These are phyloP conservation scores for Claviceps digitariae DNA, from an alignment of 2,329 filamentous ascomycete species.

Conservation along the genomic window DNA sequence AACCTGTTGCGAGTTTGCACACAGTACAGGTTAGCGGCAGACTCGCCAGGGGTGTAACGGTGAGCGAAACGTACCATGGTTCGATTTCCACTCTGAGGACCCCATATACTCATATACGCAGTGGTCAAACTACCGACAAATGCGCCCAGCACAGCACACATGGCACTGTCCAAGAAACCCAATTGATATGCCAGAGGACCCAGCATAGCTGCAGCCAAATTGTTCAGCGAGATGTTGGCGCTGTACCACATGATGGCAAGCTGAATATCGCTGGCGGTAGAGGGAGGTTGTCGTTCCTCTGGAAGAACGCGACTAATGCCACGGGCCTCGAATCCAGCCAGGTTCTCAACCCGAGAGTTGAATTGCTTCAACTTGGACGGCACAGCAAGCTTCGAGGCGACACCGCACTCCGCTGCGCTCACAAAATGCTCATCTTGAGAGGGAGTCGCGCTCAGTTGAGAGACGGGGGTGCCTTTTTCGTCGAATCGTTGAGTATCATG, in stretches of 20 bases:
- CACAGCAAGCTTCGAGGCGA: neutral
- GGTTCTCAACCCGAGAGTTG: constrained; percentile 16
- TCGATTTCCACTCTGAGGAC: constrained; percentile 58
- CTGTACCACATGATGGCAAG: constrained; percentile 30
- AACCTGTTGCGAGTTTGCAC: constrained; percentile 24
- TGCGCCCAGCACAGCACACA: constrained; percentile 65
- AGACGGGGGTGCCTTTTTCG: neutral
- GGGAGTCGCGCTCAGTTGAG: neutral
- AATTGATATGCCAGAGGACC: constrained; percentile 54
- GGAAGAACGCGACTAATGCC: constrained; percentile 26
- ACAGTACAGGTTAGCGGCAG: too few species aligned
- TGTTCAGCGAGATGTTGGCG: constrained; percentile 30
- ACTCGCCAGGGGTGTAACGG: too few species aligned
- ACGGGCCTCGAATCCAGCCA: constrained; percentile 25
- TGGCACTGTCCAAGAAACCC: constrained; percentile 58
- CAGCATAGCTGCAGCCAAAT: constrained; percentile 54
- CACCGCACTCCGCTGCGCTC: neutral
- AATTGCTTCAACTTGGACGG: constrained; percentile 3
- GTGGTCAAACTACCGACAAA: constrained; percentile 58
- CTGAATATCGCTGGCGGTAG: constrained; percentile 21
- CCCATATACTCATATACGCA: constrained; percentile 66
- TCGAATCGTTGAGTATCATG: neutral
- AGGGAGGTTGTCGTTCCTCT: constrained; percentile 21
- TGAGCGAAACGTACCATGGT: constrained; percentile 43
- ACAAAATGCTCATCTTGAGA: neutral